Percentiles rank a stretch among this genome's conserved stretches.
These are phyloP conservation scores for Rhizoctonia solani DNA, from an alignment of 1,284 basidiomycete genomes.

Conservation along the genomic window DNA sequence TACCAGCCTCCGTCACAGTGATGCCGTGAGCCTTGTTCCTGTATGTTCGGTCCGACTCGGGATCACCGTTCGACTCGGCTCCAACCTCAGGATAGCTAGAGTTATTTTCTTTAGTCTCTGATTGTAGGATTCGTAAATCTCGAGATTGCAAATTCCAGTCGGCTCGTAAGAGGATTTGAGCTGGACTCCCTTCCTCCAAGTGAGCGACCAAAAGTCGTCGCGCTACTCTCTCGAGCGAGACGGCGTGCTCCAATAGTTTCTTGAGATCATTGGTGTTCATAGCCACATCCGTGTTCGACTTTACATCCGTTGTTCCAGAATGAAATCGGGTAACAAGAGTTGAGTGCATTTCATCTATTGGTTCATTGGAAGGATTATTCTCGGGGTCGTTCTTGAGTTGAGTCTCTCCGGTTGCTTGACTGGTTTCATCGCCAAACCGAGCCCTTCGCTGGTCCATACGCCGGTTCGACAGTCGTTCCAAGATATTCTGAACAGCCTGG, in stretches of 20 bases:
- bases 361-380: slow-evolving; percentile 18
- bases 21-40: not conserved
- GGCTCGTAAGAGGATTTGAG: slow-evolving; percentile 40
- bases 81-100: not conserved
- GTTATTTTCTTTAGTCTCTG: slow-evolving; percentile 4
- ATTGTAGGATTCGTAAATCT: slow-evolving; percentile 37
- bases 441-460: slow-evolving; percentile 28
- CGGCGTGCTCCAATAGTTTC: slow-evolving; percentile 35
- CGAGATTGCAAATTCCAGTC: slow-evolving; percentile 43
- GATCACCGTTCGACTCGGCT: not conserved
- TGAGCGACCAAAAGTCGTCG: slow-evolving; percentile 36
- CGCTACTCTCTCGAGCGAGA: slow-evolving; percentile 38
- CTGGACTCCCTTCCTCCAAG: slow-evolving; percentile 36
- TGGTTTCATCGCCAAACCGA: not conserved
- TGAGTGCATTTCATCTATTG: slow-evolving; percentile 28
- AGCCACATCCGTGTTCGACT: slow-evolving; percentile 9
- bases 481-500: slow-evolving; percentile 48
- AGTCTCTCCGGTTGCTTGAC: not conserved
- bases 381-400: not conserved
- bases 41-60: not conserved
- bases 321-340: not conserved
- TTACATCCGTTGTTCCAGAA: not conserved
- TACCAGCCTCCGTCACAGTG: not conserved
- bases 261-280: slow-evolving; percentile 30
- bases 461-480: slow-evolving; percentile 38